Percentiles rank a stretch among this genome's conserved stretches.
Evolutionary conservation across 73 alveolate genomes (phyloP).

Genomic region (Effrenium voratum): DNA sequence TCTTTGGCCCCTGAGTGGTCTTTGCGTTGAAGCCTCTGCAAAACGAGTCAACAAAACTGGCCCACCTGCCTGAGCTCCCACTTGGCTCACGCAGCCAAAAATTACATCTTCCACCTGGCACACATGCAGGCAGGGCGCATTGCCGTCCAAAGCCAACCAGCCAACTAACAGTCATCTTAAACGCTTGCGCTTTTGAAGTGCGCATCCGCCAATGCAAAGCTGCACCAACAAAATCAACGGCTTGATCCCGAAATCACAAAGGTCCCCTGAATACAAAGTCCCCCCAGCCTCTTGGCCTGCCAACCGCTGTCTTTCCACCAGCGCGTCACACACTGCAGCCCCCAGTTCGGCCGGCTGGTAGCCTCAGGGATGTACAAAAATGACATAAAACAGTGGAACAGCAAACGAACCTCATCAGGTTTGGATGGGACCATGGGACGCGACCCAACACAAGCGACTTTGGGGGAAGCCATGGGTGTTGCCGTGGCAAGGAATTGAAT

Average conservation of each 20-base stretch:
- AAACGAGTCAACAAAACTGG: not conserved
- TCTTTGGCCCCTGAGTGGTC: too few relatives aligned
- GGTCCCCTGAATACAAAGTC: not conserved
- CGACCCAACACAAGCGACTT: not conserved
- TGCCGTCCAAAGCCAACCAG: not conserved
- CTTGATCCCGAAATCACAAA: not conserved
- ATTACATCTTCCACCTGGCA: slow-evolving; percentile 89
- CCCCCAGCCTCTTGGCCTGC: slow-evolving; percentile 11
- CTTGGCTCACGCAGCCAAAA: slow-evolving; percentile 91
- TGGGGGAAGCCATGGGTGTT: not conserved
- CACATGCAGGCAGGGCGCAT: not conserved
- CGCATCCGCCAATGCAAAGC: not conserved
- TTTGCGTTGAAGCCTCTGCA: too few relatives aligned
- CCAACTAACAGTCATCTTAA: not conserved
- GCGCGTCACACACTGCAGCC: slow-evolving; percentile 85
- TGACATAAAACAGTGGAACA: not conserved
- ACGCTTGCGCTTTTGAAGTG: not conserved
- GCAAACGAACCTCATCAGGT: not conserved
- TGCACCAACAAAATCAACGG: not conserved
- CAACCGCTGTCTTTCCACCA: slow-evolving; percentile 44
- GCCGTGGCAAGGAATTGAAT: too few relatives aligned
- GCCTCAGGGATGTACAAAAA: slow-evolving; percentile 4
- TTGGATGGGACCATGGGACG: not conserved
- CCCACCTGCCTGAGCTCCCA: slow-evolving; percentile 64
- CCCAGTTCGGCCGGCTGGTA: slow-evolving; percentile 89